A percentile compares a stretch with the other conserved stretches of the same genome.
Conservation (phyloP, 2,329 filamentous ascomycete species). For the Aspergillus sclerotialis region DNA sequence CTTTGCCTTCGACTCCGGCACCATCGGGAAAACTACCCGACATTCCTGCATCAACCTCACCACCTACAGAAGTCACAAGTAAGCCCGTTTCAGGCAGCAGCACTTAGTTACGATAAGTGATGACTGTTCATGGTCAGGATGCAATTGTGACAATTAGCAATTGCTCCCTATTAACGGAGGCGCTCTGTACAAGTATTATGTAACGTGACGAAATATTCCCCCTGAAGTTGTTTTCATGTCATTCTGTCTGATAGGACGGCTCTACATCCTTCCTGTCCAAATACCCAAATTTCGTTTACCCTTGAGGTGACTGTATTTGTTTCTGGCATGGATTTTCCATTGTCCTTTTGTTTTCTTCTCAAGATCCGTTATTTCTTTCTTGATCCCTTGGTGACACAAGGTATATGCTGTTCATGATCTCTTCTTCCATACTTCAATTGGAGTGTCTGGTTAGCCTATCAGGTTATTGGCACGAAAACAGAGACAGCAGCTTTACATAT, state of each 20-base stretch:
- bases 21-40: slow-evolving; percentile 35
- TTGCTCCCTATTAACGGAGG: no score
- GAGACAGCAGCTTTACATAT: no score
- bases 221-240: not conserved
- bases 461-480: no score
- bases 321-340: no score
- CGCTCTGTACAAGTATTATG: not conserved
- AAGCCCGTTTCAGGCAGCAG: slow-evolving; percentile 50
- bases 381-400: no score
- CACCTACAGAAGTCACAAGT: slow-evolving; percentile 31
- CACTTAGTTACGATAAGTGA: slow-evolving; percentile 9
- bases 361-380: no score
- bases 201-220: not conserved
- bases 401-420: no score
- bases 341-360: no score
- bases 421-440: no score
- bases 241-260: not conserved
- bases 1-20: slow-evolving; percentile 3
- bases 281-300: not conserved
- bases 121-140: slow-evolving; percentile 3
- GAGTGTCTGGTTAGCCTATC: no score
- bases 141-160: no score
- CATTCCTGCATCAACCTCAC: slow-evolving; percentile 37
- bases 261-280: not conserved
- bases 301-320: no score